These are phyloP conservation scores for Teunomyces barrocoloradensis DNA, from an alignment of 805 yeast genomes.

Conservation along the genomic window DNA sequence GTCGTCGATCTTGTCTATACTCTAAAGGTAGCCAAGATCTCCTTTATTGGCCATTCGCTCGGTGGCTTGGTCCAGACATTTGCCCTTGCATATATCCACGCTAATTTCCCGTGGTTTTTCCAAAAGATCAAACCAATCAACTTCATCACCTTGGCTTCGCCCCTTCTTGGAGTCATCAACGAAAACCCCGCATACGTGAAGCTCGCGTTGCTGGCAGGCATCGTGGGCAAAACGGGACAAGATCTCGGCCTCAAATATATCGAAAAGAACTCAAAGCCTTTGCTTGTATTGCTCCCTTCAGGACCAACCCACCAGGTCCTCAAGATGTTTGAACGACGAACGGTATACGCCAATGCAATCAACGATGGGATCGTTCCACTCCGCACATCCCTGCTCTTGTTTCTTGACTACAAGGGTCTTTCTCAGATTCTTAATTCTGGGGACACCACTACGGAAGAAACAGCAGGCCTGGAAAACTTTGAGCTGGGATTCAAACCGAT, in stretches of 20 bases:
- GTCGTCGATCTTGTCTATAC: slow-evolving; percentile 52
- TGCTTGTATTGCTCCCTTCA: slow-evolving; percentile 71
- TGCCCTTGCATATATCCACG: slow-evolving; percentile 77
- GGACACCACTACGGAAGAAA: slow-evolving; percentile 9
- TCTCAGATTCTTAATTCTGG: slow-evolving; percentile 12
- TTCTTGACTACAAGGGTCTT: slow-evolving; percentile 77
- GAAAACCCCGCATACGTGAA: slow-evolving; percentile 88
- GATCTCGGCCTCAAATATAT: slow-evolving; percentile 68
- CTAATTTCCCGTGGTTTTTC: slow-evolving; percentile 71
- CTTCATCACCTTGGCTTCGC: slow-evolving; percentile 82
- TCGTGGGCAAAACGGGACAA: slow-evolving; percentile 90
- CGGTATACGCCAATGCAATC: slow-evolving; percentile 83
- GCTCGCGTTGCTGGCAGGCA: slow-evolving; percentile 79
- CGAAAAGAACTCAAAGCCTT: slow-evolving; percentile 52
- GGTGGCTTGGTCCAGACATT: slow-evolving; percentile 93
- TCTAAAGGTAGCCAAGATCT: slow-evolving; percentile 50
- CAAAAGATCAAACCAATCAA: slow-evolving; percentile 64
- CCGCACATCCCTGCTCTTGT: slow-evolving; percentile 82
- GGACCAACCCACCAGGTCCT: slow-evolving; percentile 68
- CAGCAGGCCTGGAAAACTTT: neutral
- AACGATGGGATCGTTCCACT: slow-evolving; percentile 97
- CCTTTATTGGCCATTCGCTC: slow-evolving; percentile 89
- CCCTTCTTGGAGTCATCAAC: slow-evolving; percentile 80
- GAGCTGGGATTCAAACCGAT: slow-evolving; percentile 24
- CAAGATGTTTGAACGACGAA: slow-evolving; percentile 63